Evolutionary conservation across 441 rosid genomes (phyloP), one percentile per base, ranked within the genome.

Genomic region (Gossypium schwendimanii): DNA sequence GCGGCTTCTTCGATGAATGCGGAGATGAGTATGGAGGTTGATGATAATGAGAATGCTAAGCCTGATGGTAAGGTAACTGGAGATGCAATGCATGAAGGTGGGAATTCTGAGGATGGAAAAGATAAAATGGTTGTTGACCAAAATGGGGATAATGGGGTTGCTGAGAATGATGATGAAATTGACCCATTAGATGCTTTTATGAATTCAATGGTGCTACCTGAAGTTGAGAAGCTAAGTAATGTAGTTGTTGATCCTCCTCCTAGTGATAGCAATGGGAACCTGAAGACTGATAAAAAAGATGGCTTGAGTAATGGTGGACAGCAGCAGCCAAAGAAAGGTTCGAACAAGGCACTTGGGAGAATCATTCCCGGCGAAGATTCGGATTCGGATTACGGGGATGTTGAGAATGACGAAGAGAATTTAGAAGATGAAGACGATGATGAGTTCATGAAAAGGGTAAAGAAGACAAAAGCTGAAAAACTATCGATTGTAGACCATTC

Each of bases 361-460:
- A 94, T 94, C 49, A 87, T 94, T 63, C 96, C 90, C 10, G 98
- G 98, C 24, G 98, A 94, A 72, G 90, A 85, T 82, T 92, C 98
- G 3, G 97, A 85, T 78, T 86, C 96, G 50, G 98, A 94, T 75
- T 83, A 88, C 70, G 89, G 80, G 64, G 94, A 88, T 74, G 68
- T 76, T 60, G 91, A 87, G 63, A 77, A 84, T 78, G 89, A 79
- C 6, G 97, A 87, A 64, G 88, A 83, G 74, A 72, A 86, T 47
- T 72, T 81, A 72, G 88, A 88, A 78, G 97, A 94, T 45, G 98
- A 94, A 85, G 94, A 94, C 52, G 97, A 89, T 76, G 93, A 90
- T 12, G 97, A 94, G 85, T 94, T 94, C 77, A 94, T 94, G 84
- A 94, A 92, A 86, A 88, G 98, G 82, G 98, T 94, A 72, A 94